Conservation (phyloP, 129 eudicot genomes). For the Helianthus tuberosus region DNA sequence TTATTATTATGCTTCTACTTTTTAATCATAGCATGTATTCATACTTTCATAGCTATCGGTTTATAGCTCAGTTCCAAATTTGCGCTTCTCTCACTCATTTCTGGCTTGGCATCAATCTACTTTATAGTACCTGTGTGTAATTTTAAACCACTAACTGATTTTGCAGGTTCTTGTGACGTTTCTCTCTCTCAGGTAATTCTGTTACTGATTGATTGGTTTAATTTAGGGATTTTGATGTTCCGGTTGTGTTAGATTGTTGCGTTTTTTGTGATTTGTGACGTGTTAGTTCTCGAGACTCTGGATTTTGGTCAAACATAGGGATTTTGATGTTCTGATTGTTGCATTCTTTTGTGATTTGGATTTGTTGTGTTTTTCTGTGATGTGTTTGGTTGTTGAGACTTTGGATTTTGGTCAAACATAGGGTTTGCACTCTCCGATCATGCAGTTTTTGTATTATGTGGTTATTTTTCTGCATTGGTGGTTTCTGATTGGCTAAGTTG, state of each 20-base stretch:
- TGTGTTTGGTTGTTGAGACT: no score
- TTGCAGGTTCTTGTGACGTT: constrained; percentile 27
- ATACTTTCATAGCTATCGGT: neutral
- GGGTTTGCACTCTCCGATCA: constrained; percentile 20
- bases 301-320: neutral
- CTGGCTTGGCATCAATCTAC: constrained; percentile 7
- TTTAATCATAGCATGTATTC: constrained; percentile 1
- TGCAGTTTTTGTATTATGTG: neutral
- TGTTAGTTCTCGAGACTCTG: constrained; percentile 5
- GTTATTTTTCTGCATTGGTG: constrained; percentile 10
- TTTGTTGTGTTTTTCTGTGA: no score
- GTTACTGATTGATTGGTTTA: constrained; percentile 3
- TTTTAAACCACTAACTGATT: constrained; percentile 9
- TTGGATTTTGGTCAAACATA: constrained; percentile 16
- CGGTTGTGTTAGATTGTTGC: constrained; percentile 15
- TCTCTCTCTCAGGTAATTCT: constrained; percentile 24
- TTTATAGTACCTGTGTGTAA: neutral
- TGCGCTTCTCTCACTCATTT: neutral
- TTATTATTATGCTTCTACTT: constrained; percentile 1
- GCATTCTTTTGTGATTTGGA: neutral
- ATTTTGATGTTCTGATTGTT: neutral
- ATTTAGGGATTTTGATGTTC: neutral
- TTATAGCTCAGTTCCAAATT: neutral
- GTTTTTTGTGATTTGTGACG: neutral
- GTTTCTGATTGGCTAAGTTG: neutral